Evolutionary conservation across 2,329 filamentous ascomycete genomes (phyloP).

Genomic region (Aspergillus pseudonomiae): DNA sequence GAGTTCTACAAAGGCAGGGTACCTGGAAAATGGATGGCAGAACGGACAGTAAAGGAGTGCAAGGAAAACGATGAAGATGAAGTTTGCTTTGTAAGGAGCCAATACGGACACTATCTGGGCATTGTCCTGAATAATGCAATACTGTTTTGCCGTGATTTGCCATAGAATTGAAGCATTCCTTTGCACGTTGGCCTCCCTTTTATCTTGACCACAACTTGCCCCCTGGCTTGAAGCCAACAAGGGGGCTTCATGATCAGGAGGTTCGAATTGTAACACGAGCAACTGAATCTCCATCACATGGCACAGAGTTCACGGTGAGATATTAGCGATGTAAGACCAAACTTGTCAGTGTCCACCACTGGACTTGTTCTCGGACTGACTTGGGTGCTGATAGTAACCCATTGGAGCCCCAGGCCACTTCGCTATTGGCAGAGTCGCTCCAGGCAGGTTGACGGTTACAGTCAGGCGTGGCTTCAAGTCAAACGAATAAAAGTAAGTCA

Average conservation of each 20-base stretch:
- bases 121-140: background rate
- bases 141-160: background rate
- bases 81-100: background rate
- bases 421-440: background rate
- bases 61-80: background rate
- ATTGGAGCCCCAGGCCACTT: background rate
- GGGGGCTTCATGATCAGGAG: conserved; percentile 2
- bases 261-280: background rate
- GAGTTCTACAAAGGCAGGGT: background rate
- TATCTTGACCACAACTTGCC: background rate
- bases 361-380: background rate
- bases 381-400: background rate
- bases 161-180: background rate
- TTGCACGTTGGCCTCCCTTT: background rate
- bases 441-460: background rate
- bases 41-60: background rate
- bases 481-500: background rate
- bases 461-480: background rate
- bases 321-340: background rate
- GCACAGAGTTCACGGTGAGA: background rate
- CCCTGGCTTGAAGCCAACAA: background rate
- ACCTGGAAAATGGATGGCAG: background rate
- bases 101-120: background rate
- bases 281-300: background rate
- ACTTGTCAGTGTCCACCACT: background rate